Base-by-base conservation (phyloP, 2,329 filamentous ascomycete species). In the Stagonosporopsis tanaceti region DNA sequence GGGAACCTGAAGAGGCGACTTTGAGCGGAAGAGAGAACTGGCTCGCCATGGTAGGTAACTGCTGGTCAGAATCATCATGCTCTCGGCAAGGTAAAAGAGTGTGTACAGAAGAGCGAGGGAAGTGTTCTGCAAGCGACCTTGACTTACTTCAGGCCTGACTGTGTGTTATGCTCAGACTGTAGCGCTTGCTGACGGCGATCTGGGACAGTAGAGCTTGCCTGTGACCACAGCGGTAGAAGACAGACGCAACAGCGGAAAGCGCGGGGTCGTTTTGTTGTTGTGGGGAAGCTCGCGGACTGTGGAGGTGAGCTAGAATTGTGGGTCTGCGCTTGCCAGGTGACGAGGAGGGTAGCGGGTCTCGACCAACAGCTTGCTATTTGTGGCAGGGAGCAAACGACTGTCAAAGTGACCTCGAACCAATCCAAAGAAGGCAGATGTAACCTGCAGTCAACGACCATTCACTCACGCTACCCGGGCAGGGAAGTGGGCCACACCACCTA, bases 1-100 rank as follows among this genome's bases (percentile, higher is more conserved):
- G 62, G 4, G 70, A 72, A 50, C 60, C 64, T 3, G 67, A 34
- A 14, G 68, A 67, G 12, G 61, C 66, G 40, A 63, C 47, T 38
- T 70, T 71, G 30, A 47, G 46, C 28, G 45, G 35, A 22, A 53
- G 63, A 24, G 20, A 20, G 32, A 44, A 20, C 7, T 39, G 17
- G 15, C 25, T 39, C 20, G n/a, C 27, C 54, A 57, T 57, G n/a
- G 5, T 50, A 12, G 34, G 38, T 5, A 40, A 20, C 32, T 30
- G n/a, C 17, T 22, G 40, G 12, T 53, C 24, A 35, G 44, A 27
- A 44, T 24, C 38, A 15, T 24, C 7, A 12, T 12, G 38, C 34
- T 11, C 17, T 27, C n/a, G 4, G 1, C 2, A 30, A 27, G 27
- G 38, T 34, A 32, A 25, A 45, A 34, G 32, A 6, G 14, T n/a